Base-by-base conservation (phyloP, 2,329 filamentous ascomycete species). In the Cadophora malorum region DNA sequence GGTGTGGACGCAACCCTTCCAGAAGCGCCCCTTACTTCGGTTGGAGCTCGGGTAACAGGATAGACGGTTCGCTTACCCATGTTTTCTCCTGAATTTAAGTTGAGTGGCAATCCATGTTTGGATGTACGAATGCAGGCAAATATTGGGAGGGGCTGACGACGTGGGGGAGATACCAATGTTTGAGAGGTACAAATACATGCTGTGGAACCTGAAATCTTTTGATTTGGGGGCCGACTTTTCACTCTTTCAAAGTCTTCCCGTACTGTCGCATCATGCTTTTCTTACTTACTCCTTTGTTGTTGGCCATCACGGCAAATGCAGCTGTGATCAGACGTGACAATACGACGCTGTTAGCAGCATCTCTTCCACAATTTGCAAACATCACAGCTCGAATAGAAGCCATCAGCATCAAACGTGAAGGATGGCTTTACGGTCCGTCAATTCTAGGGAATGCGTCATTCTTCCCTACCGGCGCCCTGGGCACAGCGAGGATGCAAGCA, bases 401-500 rank as follows among this genome's bases (percentile, higher is more conserved):
- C 9, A 62, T 69, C 41, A 60, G 6, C 31, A 23, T 61, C 63
- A 69, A 66, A 49, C 38, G 59, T 5, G 25, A 49, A 41, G 68
- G 65, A 21, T 69, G 55, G 41, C 50, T 67, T 16, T 69, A 69
- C 50, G 65, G 62, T n/a, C 68, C 68, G 8, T 62, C 64, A 1
- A 23, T 69, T 7, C 25, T 67, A 21, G 62, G 67, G 21, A 55
- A 65, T 59, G 64, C 56, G 19, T 65, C 68, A 10, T 67, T 65
- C 49, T 66, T 65, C 33, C 61, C 53, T 10, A 38, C 62, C 3
- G 68, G 68, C 1, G 3, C 56, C 2, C n/a, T 69, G 19, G 65
- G 55, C 16, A 41, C 38, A 14, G 56, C 62, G 4, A 52, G 61
- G 45, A 61, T 67, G 25, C 14, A 53, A 23, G n/a, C 28, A 25